Conservation (phyloP, 768 basidiomycete genomes). For the Tylopilus sp. region DNA sequence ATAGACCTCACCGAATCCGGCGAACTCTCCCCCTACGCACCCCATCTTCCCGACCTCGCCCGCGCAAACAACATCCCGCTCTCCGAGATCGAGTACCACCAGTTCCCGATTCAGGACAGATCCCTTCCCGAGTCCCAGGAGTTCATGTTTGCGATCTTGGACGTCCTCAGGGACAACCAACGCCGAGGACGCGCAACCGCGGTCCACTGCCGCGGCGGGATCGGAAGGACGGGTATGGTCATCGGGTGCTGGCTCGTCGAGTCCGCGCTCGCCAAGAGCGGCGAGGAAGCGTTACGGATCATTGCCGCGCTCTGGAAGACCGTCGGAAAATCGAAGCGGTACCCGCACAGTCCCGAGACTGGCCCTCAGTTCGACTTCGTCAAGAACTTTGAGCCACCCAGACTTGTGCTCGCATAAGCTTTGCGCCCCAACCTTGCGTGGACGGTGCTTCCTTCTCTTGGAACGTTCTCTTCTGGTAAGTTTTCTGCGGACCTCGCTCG, state of each 20-base stretch:
- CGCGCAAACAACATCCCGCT: slow-evolving; percentile 52
- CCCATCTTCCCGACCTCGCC: slow-evolving; percentile 53
- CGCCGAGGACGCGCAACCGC: slow-evolving; percentile 57
- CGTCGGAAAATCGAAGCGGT: slow-evolving; percentile 75
- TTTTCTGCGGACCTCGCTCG: background rate
- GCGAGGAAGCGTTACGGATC: slow-evolving; percentile 59
- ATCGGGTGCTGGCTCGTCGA: slow-evolving; percentile 78
- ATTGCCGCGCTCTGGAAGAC: slow-evolving; percentile 69
- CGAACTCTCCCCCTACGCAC: slow-evolving; percentile 65
- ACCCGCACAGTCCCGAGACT: slow-evolving; percentile 76
- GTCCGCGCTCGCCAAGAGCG: slow-evolving; percentile 56
- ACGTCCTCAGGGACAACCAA: slow-evolving; percentile 59
- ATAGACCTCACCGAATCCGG: slow-evolving; percentile 83
- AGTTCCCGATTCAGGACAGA: slow-evolving; percentile 76
- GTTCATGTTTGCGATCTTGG: slow-evolving; percentile 57
- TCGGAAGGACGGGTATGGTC: slow-evolving; percentile 62
- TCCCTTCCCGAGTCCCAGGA: slow-evolving; percentile 57
- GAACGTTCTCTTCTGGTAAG: slow-evolving; percentile 4
- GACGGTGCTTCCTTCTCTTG: background rate
- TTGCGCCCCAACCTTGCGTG: background rate
- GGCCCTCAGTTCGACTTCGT: slow-evolving; percentile 78
- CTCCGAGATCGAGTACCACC: slow-evolving; percentile 63
- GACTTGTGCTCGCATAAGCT: slow-evolving; percentile 20
- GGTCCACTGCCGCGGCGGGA: slow-evolving; percentile 78
- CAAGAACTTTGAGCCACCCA: slow-evolving; percentile 44